Evolutionary conservation across 306 rosid genomes (phyloP).

Genomic region (Myrica gale): DNA sequence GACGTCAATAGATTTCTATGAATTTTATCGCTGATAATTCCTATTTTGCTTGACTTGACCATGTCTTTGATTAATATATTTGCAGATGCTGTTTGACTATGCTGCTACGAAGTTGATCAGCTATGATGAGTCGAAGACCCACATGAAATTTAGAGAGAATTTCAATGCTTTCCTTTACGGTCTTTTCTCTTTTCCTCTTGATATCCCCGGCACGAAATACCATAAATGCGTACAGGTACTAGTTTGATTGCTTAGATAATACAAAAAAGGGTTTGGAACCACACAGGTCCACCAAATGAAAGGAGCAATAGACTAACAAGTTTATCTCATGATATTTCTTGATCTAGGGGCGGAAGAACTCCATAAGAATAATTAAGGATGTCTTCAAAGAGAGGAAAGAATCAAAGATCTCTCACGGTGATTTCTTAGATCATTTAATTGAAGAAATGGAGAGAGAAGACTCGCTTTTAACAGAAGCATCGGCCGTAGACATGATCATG

Average conservation of each 20-base stretch:
- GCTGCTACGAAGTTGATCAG: conserved; percentile 11
- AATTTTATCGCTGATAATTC: too few species aligned
- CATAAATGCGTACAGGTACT: conserved; percentile 17
- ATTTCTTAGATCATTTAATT: conserved; percentile 13
- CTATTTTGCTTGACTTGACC: too few species aligned
- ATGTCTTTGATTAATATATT: not conserved
- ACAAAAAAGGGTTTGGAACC: not conserved
- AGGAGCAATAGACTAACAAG: not conserved
- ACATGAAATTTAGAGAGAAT: not conserved
- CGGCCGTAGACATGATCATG: conserved; percentile 3
- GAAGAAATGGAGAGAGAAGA: conserved; percentile 15
- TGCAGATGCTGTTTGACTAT: conserved; percentile 12
- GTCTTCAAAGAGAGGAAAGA: conserved; percentile 1
- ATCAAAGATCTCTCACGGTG: not conserved
- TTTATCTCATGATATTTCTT: not conserved
- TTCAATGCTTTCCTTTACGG: conserved; percentile 11
- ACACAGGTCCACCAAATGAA: too few species aligned
- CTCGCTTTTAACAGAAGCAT: not conserved
- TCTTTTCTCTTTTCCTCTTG: not conserved
- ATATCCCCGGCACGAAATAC: conserved; percentile 13
- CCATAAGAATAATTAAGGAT: not conserved
- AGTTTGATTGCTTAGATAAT: too few species aligned
- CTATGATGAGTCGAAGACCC: not conserved
- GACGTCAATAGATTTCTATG: too few species aligned
- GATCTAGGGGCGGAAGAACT: conserved; percentile 7